phyloP scores from a whole-genome alignment of 2,329 filamentous ascomycete species.

The Capronia epimyces region DNA sequence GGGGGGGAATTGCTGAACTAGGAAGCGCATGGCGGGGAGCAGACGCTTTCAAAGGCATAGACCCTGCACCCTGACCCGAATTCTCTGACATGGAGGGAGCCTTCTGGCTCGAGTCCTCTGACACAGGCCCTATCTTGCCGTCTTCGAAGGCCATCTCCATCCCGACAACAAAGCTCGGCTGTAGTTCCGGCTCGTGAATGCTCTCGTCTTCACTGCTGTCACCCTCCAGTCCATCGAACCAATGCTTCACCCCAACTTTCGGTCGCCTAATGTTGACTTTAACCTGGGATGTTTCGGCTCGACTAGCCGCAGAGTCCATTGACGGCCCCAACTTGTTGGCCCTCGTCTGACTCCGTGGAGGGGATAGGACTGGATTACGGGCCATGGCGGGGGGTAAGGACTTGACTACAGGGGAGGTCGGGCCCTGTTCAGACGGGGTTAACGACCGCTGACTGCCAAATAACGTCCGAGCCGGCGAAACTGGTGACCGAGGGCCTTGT shows the following conservation, averaged over 20 bases:
- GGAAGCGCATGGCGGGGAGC: slow-evolving; percentile 7
- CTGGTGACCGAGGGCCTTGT: slow-evolving; percentile 21
- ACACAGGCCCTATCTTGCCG: slow-evolving; percentile 17
- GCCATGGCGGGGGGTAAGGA: not conserved
- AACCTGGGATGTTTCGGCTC: slow-evolving; percentile 11
- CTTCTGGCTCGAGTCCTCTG: not conserved
- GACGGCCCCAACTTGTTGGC: slow-evolving; percentile 11
- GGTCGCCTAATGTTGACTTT: slow-evolving; percentile 28
- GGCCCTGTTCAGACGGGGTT: slow-evolving; percentile 1
- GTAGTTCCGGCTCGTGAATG: slow-evolving; percentile 23
- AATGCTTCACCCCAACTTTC: slow-evolving; percentile 30
- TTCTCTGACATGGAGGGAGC: not conserved
- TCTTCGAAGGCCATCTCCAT: slow-evolving; percentile 26
- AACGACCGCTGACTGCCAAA: slow-evolving; percentile 26
- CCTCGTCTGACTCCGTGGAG: not conserved
- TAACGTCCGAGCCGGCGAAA: slow-evolving; percentile 27
- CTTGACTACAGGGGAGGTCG: not conserved
- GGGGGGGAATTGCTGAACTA: slow-evolving; percentile 12
- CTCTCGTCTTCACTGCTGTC: slow-evolving; percentile 33
- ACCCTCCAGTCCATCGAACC: slow-evolving; percentile 35
- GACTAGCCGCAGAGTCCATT: not conserved
- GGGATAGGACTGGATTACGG: not conserved
- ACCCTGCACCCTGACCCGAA: slow-evolving; percentile 1
- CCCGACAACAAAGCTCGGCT: slow-evolving; percentile 24
- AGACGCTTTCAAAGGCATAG: not conserved